A percentile compares a stretch with the other conserved stretches of the same genome.
phyloP scores from a whole-genome alignment of 1,284 basidiomycete species.

The Dichomitus squalens region DNA sequence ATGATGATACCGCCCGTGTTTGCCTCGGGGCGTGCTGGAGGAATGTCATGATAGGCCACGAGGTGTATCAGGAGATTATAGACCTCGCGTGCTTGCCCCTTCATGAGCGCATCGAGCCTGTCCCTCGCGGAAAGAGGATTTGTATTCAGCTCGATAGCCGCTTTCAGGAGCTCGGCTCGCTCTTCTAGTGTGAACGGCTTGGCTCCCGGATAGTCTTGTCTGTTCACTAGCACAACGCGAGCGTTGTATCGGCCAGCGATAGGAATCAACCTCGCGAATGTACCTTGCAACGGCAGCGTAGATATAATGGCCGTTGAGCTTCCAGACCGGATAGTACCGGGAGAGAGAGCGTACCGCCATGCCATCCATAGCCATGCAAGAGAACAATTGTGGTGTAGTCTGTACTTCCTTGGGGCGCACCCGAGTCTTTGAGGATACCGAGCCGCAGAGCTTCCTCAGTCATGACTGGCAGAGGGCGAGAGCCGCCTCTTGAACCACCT shows the following conservation, averaged over 20 bases:
- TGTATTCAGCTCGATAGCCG: not conserved
- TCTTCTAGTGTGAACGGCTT: slow-evolving; percentile 5
- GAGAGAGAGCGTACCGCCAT: slow-evolving; percentile 18
- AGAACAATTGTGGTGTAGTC: slow-evolving; percentile 28
- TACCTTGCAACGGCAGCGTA: not conserved
- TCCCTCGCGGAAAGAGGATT: slow-evolving; percentile 9
- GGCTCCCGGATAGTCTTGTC: slow-evolving; percentile 7
- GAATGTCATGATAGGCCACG: not conserved
- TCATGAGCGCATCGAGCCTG: not conserved
- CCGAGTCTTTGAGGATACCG: not conserved
- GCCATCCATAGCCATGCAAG: slow-evolving; percentile 27
- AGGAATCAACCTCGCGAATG: not conserved
- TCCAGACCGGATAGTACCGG: too few species aligned
- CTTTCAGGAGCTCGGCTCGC: slow-evolving; percentile 20
- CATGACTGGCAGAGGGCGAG: not conserved
- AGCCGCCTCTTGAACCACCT: too few species aligned
- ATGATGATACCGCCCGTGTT: not conserved
- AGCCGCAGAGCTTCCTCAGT: too few species aligned
- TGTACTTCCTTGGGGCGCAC: not conserved
- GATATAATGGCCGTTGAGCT: too few species aligned
- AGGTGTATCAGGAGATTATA: not conserved
- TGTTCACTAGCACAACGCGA: slow-evolving; percentile 11
- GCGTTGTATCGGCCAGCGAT: not conserved
- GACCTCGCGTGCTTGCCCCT: not conserved
- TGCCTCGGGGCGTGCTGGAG: not conserved